Evolutionary conservation across 1,284 basidiomycete species (phyloP).

Genomic region (Agaricales sp.): DNA sequence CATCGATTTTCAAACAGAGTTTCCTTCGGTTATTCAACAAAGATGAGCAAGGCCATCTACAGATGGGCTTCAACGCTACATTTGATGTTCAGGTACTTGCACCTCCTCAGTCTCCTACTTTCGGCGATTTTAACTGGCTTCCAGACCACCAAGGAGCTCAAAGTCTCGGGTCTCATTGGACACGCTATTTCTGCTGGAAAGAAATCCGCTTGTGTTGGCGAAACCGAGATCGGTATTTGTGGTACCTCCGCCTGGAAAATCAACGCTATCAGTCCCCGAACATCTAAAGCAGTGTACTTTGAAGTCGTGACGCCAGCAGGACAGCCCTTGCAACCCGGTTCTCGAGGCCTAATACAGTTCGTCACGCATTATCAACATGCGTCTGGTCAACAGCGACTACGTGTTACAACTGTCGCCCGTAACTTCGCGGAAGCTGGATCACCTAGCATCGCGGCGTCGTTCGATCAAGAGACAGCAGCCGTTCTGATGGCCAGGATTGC

Average conservation of each 20-base stretch:
- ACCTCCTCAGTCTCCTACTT: constrained; percentile 2
- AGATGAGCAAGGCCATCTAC: constrained; percentile 85
- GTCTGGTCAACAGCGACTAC: constrained; percentile 87
- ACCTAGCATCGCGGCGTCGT: constrained; percentile 86
- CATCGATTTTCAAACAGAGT: constrained; percentile 97
- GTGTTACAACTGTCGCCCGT: constrained; percentile 94
- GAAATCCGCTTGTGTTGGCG: constrained; percentile 94
- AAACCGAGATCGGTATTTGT: constrained; percentile 98
- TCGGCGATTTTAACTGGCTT: constrained; percentile 1
- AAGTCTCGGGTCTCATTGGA: constrained; percentile 96
- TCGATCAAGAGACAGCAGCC: constrained; percentile 97
- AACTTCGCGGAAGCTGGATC: constrained; percentile 97
- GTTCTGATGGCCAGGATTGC: constrained; percentile 99
- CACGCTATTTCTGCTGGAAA: constrained; percentile 97
- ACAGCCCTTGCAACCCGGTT: constrained; percentile 84
- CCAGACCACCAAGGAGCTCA: constrained; percentile 96
- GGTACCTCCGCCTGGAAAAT: constrained; percentile 99
- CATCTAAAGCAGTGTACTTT: constrained; percentile 92
- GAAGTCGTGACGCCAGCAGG: constrained; percentile 99
- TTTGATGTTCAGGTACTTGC: constrained; percentile 85
- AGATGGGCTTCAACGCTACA: constrained; percentile 99
- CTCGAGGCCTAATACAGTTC: constrained; percentile 95
- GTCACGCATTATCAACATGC: constrained; percentile 99
- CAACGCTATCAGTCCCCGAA: constrained; percentile 83
- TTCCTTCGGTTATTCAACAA: constrained; percentile 94